These are phyloP conservation scores for Pichia phayaonensis DNA, from an alignment of 805 yeast species.

Conservation along the genomic window DNA sequence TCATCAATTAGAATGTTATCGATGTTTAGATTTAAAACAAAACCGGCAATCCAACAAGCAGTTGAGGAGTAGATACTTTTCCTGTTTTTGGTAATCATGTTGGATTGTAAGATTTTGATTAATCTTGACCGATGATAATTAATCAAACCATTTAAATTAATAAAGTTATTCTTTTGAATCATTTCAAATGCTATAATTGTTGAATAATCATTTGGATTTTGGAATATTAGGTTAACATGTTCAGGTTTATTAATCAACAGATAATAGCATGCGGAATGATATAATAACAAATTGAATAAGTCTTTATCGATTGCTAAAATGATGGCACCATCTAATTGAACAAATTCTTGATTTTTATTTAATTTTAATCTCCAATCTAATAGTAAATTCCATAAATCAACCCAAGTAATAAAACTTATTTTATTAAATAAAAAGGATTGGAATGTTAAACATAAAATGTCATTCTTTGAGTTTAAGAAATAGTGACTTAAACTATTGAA, in stretches of 20 bases:
- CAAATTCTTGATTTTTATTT: conserved; percentile 3
- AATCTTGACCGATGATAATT: conserved; percentile 34
- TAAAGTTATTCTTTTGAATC: conserved; percentile 1
- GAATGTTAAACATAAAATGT: neutral
- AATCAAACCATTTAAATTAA: conserved; percentile 23
- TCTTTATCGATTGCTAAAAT: conserved; percentile 8
- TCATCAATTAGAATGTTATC: neutral
- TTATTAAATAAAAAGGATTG: conserved; percentile 18
- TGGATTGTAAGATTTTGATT: conserved; percentile 7
- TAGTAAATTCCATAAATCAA: conserved; percentile 32
- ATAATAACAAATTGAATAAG: conserved; percentile 2
- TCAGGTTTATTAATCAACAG: conserved; percentile 4
- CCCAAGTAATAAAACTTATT: conserved; percentile 27
- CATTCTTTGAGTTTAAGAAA: neutral
- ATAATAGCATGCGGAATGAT: conserved; percentile 7
- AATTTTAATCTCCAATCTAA: conserved; percentile 3
- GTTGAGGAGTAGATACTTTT: conserved; percentile 6
- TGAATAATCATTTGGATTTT: conserved; percentile 6
- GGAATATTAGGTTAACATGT: conserved; percentile 5
- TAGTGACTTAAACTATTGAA: neutral
- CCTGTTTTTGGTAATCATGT: conserved; percentile 5
- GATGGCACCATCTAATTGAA: conserved; percentile 6
- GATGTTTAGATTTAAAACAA: neutral
- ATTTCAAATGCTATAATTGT: conserved; percentile 9
- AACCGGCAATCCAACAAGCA: conserved; percentile 8